Evolutionary conservation across 306 rosid species (phyloP), one percentile per base, ranked within the genome.

Genomic region (Luffa acutangula): DNA sequence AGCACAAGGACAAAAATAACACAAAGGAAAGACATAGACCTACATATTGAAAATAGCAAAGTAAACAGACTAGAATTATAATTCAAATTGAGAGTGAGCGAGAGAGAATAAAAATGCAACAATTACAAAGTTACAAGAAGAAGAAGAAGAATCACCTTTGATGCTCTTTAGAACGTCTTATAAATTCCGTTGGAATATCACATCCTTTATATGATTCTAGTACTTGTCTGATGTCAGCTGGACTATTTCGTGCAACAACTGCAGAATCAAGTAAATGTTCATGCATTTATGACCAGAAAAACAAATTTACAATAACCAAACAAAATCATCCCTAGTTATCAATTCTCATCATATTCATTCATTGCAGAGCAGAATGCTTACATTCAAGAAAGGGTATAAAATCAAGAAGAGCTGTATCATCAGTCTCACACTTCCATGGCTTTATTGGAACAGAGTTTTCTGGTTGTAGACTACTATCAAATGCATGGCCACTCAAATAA

Each of bases 361-460:
- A 33, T 25, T 9, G 48, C 77, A 72, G 17, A 74, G 43, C 18
- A 45, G 71, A 39, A 58, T 58, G 25, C 98, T 93, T 87, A 91
- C 98, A 92, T 82, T 93, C 98, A 71, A 93, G 93, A 82, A 93
- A 93, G 71, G 99, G 99, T 67, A 95, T 95, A 54, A 91, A 90
- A 83, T 95, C 99, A 88, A 95, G 63, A 81, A 95, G 97, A 69
- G 91, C 85, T 0, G 99, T 93, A 80, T 95, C 97, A 82, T 95
- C 96, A 46, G 52, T 59, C 79, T 91, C 99, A 64, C 65, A 76
- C 91, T 90, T 87, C 90, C 89, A 95, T 74, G 98, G 88, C 87
- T 93, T 95, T 75, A 95, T 83, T 42, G 85, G 84, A 45, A 94
- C 93, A 79, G 87, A 88, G 67, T 95, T 95, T 82, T 95, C 97